Evolutionary conservation across 2,329 filamentous ascomycete species (phyloP), one percentile per base, ranked within the genome.

Genomic region (Chaetomium sp.): DNA sequence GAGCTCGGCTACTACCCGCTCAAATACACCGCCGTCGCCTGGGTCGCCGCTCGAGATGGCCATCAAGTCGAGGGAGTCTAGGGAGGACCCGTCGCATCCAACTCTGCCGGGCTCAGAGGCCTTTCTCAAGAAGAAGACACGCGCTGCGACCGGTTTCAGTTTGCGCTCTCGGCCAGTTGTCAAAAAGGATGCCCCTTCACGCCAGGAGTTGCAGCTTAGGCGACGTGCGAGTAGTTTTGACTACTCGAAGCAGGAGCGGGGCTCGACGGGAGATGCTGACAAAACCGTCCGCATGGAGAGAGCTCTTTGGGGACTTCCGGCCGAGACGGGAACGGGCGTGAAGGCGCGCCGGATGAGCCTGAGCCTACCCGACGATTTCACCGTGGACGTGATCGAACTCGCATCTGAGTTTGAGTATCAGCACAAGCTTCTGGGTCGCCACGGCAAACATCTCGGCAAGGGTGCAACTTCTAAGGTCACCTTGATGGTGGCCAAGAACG

Each of bases 401-500:
- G 77, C 81, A 57, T 76, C 78, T 47, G 87, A 91, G 63, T 92
- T 84, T 63, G 83, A 86, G 59, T 87, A 85, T 61, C 78, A 81
- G 60, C 86, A 83, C 70, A 83, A 88, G 62, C 74, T 92, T 51
- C 77, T 88, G 36, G 86, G 87, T 7, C 83, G 84, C 43, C 81
- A 88, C 64, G 85, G 87, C 41, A 90, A 87, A 71, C 80, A 86
- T 58, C 75, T 95, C 6, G 91, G 90, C 58, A 89, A 88, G 70
- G 91, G 91, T 43, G 87, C 88, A 9, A 91, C 88, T 5, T 89
- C 89, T 44, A 87, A 88, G 62, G 90, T 95, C 32, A 88, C 84
- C 37, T 78, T 92, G 58, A 94, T 95, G 88, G 78, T 77, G 55
- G 36, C 47, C 51, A 81, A 85, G 60, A 89, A 86, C 68, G 85